Conservation (phyloP, 2,329 filamentous ascomycete genomes). For the Torrubiella hemipterigena region DNA sequence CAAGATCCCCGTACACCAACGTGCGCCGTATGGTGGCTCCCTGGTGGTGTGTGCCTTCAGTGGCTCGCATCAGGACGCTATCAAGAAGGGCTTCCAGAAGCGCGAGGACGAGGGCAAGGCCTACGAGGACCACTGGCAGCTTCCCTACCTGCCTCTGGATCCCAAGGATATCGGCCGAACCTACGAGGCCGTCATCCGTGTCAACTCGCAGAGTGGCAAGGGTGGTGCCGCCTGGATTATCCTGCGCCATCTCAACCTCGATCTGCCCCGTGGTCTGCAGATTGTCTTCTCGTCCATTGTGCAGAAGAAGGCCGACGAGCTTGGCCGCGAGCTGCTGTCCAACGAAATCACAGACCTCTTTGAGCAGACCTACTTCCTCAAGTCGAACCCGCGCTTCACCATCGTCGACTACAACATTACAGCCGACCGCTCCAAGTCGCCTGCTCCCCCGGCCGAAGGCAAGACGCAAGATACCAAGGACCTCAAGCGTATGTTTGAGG, state of each 20-base stretch:
- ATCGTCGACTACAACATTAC: slow-evolving; percentile 87
- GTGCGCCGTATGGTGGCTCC: slow-evolving; percentile 82
- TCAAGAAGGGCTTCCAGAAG: slow-evolving; percentile 77
- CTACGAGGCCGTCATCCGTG: slow-evolving; percentile 96
- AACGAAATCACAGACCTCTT: slow-evolving; percentile 82
- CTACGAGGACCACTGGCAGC: slow-evolving; percentile 61
- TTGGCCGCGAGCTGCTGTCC: slow-evolving; percentile 74
- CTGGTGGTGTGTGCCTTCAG: slow-evolving; percentile 89
- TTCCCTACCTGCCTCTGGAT: slow-evolving; percentile 88
- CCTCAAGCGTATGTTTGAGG: slow-evolving; percentile 70
- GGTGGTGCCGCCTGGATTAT: slow-evolving; percentile 93
- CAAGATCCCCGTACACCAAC: slow-evolving; percentile 85
- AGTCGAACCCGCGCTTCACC: slow-evolving; percentile 70
- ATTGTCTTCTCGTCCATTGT: slow-evolving; percentile 83
- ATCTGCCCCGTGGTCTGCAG: slow-evolving; percentile 85
- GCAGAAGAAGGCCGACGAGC: slow-evolving; percentile 65
- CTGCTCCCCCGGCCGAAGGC: slow-evolving; percentile 53
- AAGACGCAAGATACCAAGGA: slow-evolving; percentile 69
- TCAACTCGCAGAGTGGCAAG: slow-evolving; percentile 95
- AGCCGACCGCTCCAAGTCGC: slow-evolving; percentile 67
- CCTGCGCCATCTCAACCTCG: slow-evolving; percentile 75
- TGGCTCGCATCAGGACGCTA: slow-evolving; percentile 88
- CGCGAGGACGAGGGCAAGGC: slow-evolving; percentile 49
- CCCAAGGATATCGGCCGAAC: slow-evolving; percentile 87
- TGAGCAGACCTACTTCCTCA: slow-evolving; percentile 75